Evolutionary conservation across 2,329 filamentous ascomycete genomes (phyloP).

Genomic region (Pseudogymnoascus sp.): DNA sequence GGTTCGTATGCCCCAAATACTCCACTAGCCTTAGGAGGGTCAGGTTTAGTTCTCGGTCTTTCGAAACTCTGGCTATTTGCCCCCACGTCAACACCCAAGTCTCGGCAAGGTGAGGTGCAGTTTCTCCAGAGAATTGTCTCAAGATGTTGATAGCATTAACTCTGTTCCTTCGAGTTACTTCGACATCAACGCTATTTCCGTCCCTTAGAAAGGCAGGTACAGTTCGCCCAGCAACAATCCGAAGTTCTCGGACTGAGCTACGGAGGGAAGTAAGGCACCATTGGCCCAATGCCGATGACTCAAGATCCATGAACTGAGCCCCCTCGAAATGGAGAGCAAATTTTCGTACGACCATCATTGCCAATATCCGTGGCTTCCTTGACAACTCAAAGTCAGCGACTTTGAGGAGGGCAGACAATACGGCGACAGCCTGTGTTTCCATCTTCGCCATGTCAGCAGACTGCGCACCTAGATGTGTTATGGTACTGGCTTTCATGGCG

Average conservation of each 20-base stretch:
- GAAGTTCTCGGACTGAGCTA: conserved; percentile 77
- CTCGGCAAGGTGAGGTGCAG: conserved; percentile 62
- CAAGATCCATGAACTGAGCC: conserved; percentile 54
- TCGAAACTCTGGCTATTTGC: conserved; percentile 64
- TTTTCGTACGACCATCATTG: conserved; percentile 63
- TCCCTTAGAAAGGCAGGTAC: conserved; percentile 32
- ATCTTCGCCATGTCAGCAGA: conserved; percentile 29
- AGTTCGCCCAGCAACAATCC: conserved; percentile 63
- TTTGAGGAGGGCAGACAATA: background rate
- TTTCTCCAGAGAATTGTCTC: conserved; percentile 61
- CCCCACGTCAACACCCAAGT: conserved; percentile 80
- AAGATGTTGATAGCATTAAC: conserved; percentile 63
- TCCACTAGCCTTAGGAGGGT: conserved; percentile 76
- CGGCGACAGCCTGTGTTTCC: conserved; percentile 9
- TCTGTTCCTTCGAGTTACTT: conserved; percentile 54
- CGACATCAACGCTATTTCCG: conserved; percentile 37
- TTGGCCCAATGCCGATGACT: conserved; percentile 59
- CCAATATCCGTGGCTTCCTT: conserved; percentile 55
- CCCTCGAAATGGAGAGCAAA: conserved; percentile 59
- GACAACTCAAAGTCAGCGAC: conserved; percentile 40
- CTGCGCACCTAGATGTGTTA: background rate
- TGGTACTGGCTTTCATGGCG: background rate
- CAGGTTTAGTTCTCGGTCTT: conserved; percentile 77
- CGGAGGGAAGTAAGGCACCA: conserved; percentile 75
- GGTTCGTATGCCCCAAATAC: conserved; percentile 76